Conservation (phyloP, 257 asterid species). For the Ballota nigra region DNA sequence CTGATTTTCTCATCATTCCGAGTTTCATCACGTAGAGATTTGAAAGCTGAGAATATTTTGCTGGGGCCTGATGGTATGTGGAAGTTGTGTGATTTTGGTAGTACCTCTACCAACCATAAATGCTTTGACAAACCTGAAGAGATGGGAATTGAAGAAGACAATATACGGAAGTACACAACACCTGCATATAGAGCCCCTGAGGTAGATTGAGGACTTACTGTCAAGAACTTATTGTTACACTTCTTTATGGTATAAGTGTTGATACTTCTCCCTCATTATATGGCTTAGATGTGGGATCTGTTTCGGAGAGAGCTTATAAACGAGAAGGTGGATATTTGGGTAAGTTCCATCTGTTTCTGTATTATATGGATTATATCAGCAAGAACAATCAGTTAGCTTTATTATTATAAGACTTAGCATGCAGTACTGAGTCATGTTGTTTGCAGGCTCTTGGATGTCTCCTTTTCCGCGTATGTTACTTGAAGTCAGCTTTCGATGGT, state of each 20-base stretch:
- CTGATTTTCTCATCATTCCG: slow-evolving; percentile 23
- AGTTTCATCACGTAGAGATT: slow-evolving; percentile 58
- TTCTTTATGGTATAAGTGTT: slow-evolving; percentile 37
- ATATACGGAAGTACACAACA: slow-evolving; percentile 88
- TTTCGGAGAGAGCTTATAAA: slow-evolving; percentile 80
- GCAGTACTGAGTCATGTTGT: slow-evolving; percentile 16
- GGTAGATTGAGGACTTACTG: slow-evolving; percentile 56
- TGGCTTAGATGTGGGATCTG: slow-evolving; percentile 95
- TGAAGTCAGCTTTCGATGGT: slow-evolving; percentile 94
- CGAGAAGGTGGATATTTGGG: slow-evolving; percentile 99
- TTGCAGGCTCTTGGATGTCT: slow-evolving; percentile 97
- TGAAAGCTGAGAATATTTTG: slow-evolving; percentile 95
- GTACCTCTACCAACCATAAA: slow-evolving; percentile 91
- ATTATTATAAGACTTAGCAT: slow-evolving; percentile 1
- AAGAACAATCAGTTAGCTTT: neutral
- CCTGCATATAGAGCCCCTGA: slow-evolving; percentile 99
- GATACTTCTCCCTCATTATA: slow-evolving; percentile 41
- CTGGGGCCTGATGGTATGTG: slow-evolving; percentile 93
- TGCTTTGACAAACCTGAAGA: slow-evolving; percentile 97
- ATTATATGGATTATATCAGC: slow-evolving; percentile 7
- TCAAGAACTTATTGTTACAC: slow-evolving; percentile 30
- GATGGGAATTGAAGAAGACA: slow-evolving; percentile 99
- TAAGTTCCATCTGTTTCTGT: slow-evolving; percentile 42
- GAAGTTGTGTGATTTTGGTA: slow-evolving; percentile 98
- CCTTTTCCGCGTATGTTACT: slow-evolving; percentile 89